Percentiles rank a stretch among this genome's conserved stretches.
These are phyloP conservation scores for Porpolomopsis calyptriformis DNA, from an alignment of 768 basidiomycete genomes.

Conservation along the genomic window DNA sequence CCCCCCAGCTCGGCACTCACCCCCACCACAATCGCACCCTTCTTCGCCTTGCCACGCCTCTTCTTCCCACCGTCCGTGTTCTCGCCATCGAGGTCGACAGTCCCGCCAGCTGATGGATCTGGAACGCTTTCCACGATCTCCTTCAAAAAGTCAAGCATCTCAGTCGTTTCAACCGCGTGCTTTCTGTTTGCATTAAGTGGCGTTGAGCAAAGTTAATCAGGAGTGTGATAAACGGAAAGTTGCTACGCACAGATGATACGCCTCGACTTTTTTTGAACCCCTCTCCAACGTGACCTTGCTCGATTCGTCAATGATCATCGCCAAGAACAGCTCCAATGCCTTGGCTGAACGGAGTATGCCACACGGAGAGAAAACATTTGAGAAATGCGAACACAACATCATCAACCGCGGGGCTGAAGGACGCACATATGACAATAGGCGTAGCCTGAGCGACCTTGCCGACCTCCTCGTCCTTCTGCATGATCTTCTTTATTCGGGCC, in stretches of 20 bases:
- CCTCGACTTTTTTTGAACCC: constrained; percentile 81
- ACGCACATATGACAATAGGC: constrained; percentile 91
- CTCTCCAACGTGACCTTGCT: constrained; percentile 68
- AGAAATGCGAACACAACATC: neutral
- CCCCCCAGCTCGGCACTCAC: constrained; percentile 23
- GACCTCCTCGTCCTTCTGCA: constrained; percentile 99
- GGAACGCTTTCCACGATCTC: constrained; percentile 81
- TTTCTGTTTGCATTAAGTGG: constrained; percentile 45
- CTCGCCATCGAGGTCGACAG: constrained; percentile 60
- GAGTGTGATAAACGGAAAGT: neutral
- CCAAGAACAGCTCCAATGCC: constrained; percentile 86
- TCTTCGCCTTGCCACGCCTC: constrained; percentile 43
- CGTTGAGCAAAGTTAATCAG: neutral
- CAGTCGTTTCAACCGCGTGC: constrained; percentile 78
- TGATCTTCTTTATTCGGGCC: constrained; percentile 98
- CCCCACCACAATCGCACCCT: constrained; percentile 22
- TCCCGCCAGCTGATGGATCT: constrained; percentile 79
- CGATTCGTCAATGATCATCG: constrained; percentile 71
- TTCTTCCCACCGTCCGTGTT: constrained; percentile 43
- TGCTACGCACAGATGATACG: constrained; percentile 77
- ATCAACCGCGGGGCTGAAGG: neutral
- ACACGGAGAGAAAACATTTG: neutral
- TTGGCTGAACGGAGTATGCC: constrained; percentile 50
- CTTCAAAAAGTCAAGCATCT: constrained; percentile 88
- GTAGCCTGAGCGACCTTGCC: constrained; percentile 97